Evolutionary conservation across 1,284 basidiomycete species (phyloP), one percentile per base, ranked within the genome.

Genomic region (Cutaneotrichosporon sp.): DNA sequence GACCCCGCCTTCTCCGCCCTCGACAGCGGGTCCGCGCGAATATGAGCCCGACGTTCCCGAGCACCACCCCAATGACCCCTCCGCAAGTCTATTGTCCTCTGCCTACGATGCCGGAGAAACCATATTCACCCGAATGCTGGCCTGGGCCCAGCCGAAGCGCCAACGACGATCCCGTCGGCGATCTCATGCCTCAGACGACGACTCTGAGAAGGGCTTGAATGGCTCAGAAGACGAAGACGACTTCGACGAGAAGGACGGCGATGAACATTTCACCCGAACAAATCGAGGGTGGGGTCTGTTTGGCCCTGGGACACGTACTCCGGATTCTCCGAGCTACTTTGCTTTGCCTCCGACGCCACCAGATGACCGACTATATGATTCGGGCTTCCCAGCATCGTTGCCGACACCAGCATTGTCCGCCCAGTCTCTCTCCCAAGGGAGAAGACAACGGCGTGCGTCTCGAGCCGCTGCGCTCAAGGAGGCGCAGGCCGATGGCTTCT

Each of bases 401-500:
- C 74, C 74, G 5, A 76, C 75, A 1, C 75, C 75, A 3, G 72
- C 74, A 0, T 55, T 76, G 9, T 74, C 72, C 0, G 49, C 68
- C 1, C 60, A 60, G 31, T 72, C 69, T 0, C 55, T 75, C 8
- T 70, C 70, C 0, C 54, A 60, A 10, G 55, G 47, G 9, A 47
- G 52, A 16, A 26, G 50, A 8, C 26, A 32, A n/a, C 46, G 46
- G 3, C 51, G 51, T 9, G 39, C 54, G 10, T 52, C 50, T 3
- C 55, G 55, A 9, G 51, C 52, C 24, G 54, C 49, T 9, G 51
- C 51, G 16, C 25, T 54, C 33, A 14, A 46, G 29, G 38, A 49
- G 25, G 46, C 43, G 5, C 41, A 54, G 31, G 38, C 45, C 16
- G 59, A 59, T 31, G 47, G 53, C 20, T 61, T 55, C 47, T 58